Conservation (phyloP, 108 stramenopile genomes). For the Chaetoceros tenuissimus region DNA sequence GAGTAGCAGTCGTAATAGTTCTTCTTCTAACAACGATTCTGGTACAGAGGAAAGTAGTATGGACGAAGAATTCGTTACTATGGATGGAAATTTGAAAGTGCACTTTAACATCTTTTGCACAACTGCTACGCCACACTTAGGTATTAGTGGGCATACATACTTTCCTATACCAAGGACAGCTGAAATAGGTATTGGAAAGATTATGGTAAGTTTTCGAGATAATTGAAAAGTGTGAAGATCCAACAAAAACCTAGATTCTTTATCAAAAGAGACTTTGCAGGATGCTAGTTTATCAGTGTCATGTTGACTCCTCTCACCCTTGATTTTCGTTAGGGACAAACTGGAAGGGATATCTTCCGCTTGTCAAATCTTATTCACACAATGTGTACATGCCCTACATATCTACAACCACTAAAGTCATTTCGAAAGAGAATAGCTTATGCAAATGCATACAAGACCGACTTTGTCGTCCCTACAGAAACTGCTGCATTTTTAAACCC, state of each 20-base stretch:
- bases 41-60: constrained; percentile 2
- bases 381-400: constrained; percentile 32
- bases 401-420: constrained; percentile 40
- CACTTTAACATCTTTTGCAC: constrained; percentile 54
- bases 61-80: neutral
- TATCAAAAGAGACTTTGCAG: no score
- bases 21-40: neutral
- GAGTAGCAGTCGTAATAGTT: neutral
- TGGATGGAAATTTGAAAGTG: constrained; percentile 24
- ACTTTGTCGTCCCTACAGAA: constrained; percentile 71
- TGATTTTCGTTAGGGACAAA: no score
- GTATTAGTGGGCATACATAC: constrained; percentile 54
- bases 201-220: no score
- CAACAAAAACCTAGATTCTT: no score
- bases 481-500: constrained; percentile 70
- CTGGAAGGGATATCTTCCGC: constrained; percentile 62
- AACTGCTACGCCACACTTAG: constrained; percentile 73
- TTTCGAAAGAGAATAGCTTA: constrained; percentile 77
- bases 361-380: constrained; percentile 32
- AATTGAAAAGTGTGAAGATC: no score
- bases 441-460: constrained; percentile 67
- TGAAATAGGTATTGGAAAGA: constrained; percentile 38
- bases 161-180: constrained; percentile 45
- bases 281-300: no score
- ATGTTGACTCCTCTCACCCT: no score